Base-by-base conservation (phyloP, 2,329 filamentous ascomycete species). In the Harringtonia lauricola region DNA sequence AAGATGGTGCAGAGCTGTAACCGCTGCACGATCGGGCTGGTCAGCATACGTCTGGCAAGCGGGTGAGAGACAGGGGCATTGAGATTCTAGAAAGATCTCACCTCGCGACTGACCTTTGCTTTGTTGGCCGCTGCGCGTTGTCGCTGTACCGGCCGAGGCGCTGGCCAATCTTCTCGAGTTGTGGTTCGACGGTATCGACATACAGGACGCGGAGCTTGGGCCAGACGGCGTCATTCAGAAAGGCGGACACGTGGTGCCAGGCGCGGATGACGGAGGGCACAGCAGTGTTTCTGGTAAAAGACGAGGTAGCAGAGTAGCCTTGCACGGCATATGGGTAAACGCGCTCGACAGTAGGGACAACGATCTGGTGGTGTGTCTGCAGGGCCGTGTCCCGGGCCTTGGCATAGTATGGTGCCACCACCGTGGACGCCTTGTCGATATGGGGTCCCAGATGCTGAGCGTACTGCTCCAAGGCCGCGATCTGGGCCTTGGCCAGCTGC, bases 151-250 rank as follows among this genome's bases (percentile, higher is more conserved):
- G 72, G 34, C 88, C 89, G 12, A 98, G 74, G 37, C 89, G 81
- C 65, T 95, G 84, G 13, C 86, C 86, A 55, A 98, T 96, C 55
- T 88, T 86, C 45, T 90, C 76, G 14, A 98, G 72, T 62, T 98
- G 94, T 14, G 94, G 94, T 64, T 96, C 89, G 4, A 98, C 89
- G 54, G 94, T 95, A 57, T 95, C 81, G 12, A 81, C 76, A 57
- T 96, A 96, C 6, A 95, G 66, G 14, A 84, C 72, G 22, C 83
- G 79, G 12, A 95, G 50, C 51, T 83, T 81, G 2, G 90, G 90
- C 82, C 86, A 92, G 15, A 96, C 67, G 2, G 79, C 81, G 38
- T 77, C 76, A 46, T 87, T 77, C 29, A 94, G 64, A 56, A 95
- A 90, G 13, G 73, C 65, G 46, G 79, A 76, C 0, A 76, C 74